phyloP scores from a whole-genome alignment of 129 eudicot genomes.

The Heracleum sosnowskyi region DNA sequence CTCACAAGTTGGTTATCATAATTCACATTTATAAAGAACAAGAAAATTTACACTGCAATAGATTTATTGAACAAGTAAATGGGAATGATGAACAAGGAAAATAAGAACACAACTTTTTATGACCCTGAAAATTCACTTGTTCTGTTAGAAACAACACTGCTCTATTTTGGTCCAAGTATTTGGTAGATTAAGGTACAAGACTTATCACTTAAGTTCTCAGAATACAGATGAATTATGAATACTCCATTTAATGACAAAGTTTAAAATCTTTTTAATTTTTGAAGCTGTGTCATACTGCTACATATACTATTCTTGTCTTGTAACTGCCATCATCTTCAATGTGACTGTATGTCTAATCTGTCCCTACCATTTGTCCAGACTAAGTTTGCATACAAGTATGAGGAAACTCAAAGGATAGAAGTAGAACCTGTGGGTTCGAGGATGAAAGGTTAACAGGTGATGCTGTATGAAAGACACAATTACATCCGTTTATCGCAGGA shows the following conservation, averaged over 20 bases:
- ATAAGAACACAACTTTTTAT: too few species aligned
- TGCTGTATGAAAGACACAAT: slow-evolving; percentile 40
- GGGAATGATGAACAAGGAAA: too few species aligned
- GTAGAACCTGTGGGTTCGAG: slow-evolving; percentile 30
- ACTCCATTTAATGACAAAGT: background rate
- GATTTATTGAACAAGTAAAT: too few species aligned
- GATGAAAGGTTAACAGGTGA: slow-evolving; percentile 26
- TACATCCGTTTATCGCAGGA: slow-evolving; percentile 31
- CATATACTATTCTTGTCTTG: background rate
- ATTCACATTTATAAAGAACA: too few species aligned
- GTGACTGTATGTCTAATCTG: background rate
- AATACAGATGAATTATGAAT: background rate
- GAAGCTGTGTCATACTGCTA: slow-evolving; percentile 10
- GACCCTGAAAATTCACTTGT: background rate
- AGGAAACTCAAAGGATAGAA: background rate
- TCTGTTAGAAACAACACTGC: background rate
- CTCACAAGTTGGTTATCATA: too few species aligned
- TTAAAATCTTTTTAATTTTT: too few species aligned
- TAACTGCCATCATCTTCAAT: too few species aligned
- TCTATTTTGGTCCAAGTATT: background rate
- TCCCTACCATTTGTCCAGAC: background rate
- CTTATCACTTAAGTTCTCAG: background rate
- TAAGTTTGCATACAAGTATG: background rate
- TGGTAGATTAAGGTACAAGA: background rate
- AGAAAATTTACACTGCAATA: too few species aligned